Base-by-base conservation (phyloP, 2,329 filamentous ascomycete genomes). In the Aspergillus quadrilineatus region DNA sequence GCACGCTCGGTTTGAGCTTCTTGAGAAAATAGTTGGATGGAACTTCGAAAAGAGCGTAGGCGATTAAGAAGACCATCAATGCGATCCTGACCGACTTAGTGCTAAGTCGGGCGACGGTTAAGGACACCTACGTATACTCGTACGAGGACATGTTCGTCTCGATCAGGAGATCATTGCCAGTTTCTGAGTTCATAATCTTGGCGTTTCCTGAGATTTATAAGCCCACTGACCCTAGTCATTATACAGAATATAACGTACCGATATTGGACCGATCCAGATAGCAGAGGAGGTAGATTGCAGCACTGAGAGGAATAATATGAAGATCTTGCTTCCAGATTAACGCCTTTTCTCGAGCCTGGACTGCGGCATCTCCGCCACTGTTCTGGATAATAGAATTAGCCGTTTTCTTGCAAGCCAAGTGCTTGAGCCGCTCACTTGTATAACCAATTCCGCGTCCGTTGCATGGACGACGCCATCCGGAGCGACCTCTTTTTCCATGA, bases 221-320 rank as follows among this genome's bases (percentile, higher is more conserved):
- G 56, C 22, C 9, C 10, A 54, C 26, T 30, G 14, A 9, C 8
- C 4, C 29, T 5, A 10, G 1, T 22, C 2, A 12, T 6, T 12
- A 30, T 14, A 7, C 8, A 12, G 1, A n/a, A 15, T 26, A 32
- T 14, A 6, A 39, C 63, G 46, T 56, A 77, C 85, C 85, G 56
- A 89, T 89, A 69, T 89, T 89, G 54, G 84, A 82, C 43, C 84
- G 78, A 70, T 89, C 86, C 26, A 89, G 79, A 67, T 86, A 89
- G 71, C 84, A 87, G 22, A 89, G 78, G 45, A 89, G 78, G 69
- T 88, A 90, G 50, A 89, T 86, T 51, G 71, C 75, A 6, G 84
- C 82, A n/a, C 79, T 83, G 12, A 89, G 73, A 1, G 87, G 86
- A 12, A 89, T 75, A 55, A 89, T 86, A 53, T 82, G 79, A 15